Evolutionary conservation across 208 protist genomes (phyloP), one percentile per base, ranked within the genome.

Genomic region (Wallacemonas collosoma): DNA sequence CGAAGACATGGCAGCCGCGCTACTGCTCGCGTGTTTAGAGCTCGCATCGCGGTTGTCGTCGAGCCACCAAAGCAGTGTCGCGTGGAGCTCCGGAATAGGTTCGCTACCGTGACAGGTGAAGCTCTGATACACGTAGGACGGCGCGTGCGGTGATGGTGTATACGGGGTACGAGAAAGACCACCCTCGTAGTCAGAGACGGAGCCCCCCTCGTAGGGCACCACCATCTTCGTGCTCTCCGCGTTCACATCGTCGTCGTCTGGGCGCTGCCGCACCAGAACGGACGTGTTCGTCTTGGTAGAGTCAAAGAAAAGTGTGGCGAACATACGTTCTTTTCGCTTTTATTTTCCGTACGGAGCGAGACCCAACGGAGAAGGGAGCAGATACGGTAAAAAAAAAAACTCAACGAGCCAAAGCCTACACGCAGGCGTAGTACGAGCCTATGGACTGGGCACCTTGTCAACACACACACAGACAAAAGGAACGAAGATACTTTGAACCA

Each of bases 271-370:
- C 38, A 85, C 83, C 17, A 77, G 79, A 43, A 93, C 70, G n/a
- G 80, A 76, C 44, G 83, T 91, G 62, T 72, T 82, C 36, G 86
- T 73, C 50, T 81, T 71, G 17, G 81, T 68, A 56, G 89, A 85
- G 51, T 95, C 90, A 68, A 93, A 95, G 64, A 95, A 93, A 11
- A 95, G 75, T 2, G 83, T 95, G 43, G 81, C 82, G 14, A 91
- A 66, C 90, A 95, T 95, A 26, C 26, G 26, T 26, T 26, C 26
- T 26, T 26, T 26, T 0, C 26, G 26, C 26, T 26, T 26, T 26
- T 26, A 0, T 26, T 26, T 26, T 26, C 26, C 26, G 26, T 26
- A 26, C 26, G 26, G 26, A 26, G 26, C 26, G 26, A 26, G 26
- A 26, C 26, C 26, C 26, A 26, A 26, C 26, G 26, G 26, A 26